These are phyloP conservation scores for Hirsutella rhossiliensis DNA, from an alignment of 2,329 filamentous ascomycete species.

Conservation along the genomic window DNA sequence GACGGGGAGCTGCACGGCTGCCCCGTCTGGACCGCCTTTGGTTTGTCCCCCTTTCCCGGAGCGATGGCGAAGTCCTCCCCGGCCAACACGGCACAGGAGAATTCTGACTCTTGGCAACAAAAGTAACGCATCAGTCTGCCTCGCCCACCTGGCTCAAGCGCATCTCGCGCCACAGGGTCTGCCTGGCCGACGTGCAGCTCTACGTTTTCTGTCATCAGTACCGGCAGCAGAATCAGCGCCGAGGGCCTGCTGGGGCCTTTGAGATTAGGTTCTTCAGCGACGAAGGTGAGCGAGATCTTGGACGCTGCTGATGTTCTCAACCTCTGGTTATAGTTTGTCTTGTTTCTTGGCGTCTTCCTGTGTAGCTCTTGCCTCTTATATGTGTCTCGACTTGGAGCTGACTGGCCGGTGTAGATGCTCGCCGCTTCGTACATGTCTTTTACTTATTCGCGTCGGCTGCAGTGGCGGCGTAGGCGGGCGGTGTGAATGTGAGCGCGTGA, in stretches of 20 bases:
- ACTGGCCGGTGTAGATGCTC: conserved; percentile 13
- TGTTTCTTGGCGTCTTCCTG: not conserved
- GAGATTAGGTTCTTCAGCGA: conserved; percentile 37
- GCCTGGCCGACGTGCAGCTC: conserved; percentile 40
- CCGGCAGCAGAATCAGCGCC: conserved; percentile 37
- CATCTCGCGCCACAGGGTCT: conserved; percentile 32
- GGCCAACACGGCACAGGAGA: not conserved
- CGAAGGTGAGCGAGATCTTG: conserved; percentile 17
- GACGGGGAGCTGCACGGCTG: conserved; percentile 41
- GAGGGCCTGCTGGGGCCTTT: conserved; percentile 33
- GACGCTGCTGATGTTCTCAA: too few species aligned
- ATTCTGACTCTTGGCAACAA: not conserved
- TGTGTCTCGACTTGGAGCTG: too few species aligned
- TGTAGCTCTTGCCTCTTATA: too few species aligned
- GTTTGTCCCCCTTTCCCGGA: conserved; percentile 21
- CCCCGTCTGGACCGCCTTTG: conserved; percentile 53
- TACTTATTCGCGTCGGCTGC: conserved; percentile 6
- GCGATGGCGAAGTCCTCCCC: too few species aligned
- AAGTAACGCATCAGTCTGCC: conserved; percentile 40
- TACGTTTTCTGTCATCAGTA: conserved; percentile 50
- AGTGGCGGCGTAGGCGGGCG: not conserved
- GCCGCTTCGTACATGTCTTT: conserved; percentile 30
- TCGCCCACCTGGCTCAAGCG: conserved; percentile 39
- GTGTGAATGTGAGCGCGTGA: not conserved
- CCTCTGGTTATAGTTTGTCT: not conserved